Evolutionary conservation across 2,329 filamentous ascomycete genomes (phyloP), one percentile per base, ranked within the genome.

Genomic region (Hysterium pulicare): DNA sequence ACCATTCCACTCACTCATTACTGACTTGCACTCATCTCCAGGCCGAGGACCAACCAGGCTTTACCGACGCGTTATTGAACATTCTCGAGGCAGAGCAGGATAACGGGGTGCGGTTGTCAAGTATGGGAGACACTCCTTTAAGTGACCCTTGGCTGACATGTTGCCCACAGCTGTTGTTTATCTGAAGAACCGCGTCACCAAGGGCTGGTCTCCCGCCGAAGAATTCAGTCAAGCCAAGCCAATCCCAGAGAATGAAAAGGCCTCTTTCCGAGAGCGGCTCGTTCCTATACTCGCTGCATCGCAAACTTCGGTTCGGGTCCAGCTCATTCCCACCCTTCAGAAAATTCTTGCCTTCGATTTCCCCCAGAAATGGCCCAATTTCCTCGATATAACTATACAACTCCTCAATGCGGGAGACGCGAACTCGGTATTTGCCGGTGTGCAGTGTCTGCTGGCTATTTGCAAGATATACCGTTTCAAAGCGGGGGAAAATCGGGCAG

Each of bases 381-480:
- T 96, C 68, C 84, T 97, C 75, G 86, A 94, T 61, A 89, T 94
- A 62, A 96, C 91, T 39, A 76, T 95, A 54, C 87, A 90, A 68
- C 78, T 98, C 40, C 78, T 98, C 50, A 86, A 89, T 66, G 87
- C 87, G 20, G 90, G 93, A 67, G 87, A 93, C 64, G 82, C 89
- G 15, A 78, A 82, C 42, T 91, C 89, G 0, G 90, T 97, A 40
- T 90, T 95, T 55, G 90, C 93, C 7, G 93, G 93, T 33, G 76
- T 97, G 53, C 91, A 97, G 71, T 97, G 93, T 64, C 76, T 98
- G 54, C 76, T 97, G 51, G 90, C 91, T 40, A 90, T 97, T 60
- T 97, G 91, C 77, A 86, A 90, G 46, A 90, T 94, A 43, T 98
- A 96, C 71, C 78, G 93, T 49, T 97, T 95, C 76, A 96, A 95